Evolutionary conservation across 805 yeast species (phyloP).

Genomic region (Metschnikowia henanensis): DNA sequence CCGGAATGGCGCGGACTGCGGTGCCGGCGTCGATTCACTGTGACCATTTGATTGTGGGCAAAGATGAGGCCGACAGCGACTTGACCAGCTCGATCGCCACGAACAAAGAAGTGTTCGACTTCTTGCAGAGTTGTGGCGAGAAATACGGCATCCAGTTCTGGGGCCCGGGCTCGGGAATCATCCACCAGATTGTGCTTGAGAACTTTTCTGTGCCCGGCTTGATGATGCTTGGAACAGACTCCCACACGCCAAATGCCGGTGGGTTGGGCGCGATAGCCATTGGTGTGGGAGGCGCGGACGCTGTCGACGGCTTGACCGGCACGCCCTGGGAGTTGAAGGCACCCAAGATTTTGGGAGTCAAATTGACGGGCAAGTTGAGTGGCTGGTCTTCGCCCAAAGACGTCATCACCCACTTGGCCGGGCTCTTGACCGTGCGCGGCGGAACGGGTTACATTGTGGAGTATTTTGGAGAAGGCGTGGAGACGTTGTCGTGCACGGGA

Average conservation of each 20-base stretch:
- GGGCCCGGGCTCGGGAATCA: conserved; percentile 99
- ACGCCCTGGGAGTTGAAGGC: conserved; percentile 99
- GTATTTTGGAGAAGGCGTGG: conserved; percentile 95
- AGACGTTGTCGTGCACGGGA: conserved; percentile 90
- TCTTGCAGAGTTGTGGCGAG: conserved; percentile 88
- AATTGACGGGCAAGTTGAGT: conserved; percentile 80
- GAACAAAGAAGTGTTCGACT: conserved; percentile 94
- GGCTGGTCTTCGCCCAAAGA: conserved; percentile 99
- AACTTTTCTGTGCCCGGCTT: conserved; percentile 97
- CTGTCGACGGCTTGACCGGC: conserved; percentile 96
- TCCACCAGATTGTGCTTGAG: conserved; percentile 96
- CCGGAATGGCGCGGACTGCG: conserved; percentile 82
- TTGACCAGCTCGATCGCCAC: conserved; percentile 76
- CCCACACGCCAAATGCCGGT: conserved; percentile 99
- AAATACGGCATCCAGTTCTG: conserved; percentile 97
- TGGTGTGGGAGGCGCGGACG: conserved; percentile 99
- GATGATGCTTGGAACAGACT: conserved; percentile 97
- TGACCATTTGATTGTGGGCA: conserved; percentile 97
- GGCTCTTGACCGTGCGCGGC: conserved; percentile 91
- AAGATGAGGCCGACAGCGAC: conserved; percentile 86
- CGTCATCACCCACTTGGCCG: conserved; percentile 90
- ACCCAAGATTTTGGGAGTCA: conserved; percentile 92
- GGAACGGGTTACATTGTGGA: conserved; percentile 97
- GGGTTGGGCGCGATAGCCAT: conserved; percentile 98
- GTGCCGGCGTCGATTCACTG: conserved; percentile 98